Conservation (phyloP, 257 asterid species). For the Solanum bulbocastanum region DNA sequence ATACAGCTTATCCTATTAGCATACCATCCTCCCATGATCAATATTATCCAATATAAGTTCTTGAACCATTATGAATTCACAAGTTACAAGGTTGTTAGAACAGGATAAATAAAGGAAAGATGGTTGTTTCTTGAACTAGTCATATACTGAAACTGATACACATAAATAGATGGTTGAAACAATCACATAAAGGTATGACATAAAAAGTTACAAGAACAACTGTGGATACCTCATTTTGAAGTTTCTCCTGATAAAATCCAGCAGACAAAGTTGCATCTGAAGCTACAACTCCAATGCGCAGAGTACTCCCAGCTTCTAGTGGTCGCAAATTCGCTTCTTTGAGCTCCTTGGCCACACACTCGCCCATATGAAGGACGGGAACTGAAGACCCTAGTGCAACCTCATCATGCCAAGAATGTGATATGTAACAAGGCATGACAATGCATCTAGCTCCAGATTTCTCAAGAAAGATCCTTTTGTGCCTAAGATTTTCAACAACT, state of each 20-base stretch:
- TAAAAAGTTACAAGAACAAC: not conserved
- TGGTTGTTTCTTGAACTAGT: not conserved
- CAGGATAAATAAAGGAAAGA: not conserved
- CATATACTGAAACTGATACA: not conserved
- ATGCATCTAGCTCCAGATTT: slow-evolving; percentile 50
- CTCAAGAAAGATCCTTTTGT: slow-evolving; percentile 47
- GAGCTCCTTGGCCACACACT: slow-evolving; percentile 69
- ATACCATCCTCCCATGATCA: not conserved
- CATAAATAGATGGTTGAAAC: not conserved
- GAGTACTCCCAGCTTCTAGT: slow-evolving; percentile 56
- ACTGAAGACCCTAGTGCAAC: slow-evolving; percentile 49
- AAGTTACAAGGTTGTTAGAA: not conserved
- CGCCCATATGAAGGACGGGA: slow-evolving; percentile 59
- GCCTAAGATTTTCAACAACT: slow-evolving; percentile 41
- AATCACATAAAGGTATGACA: not conserved
- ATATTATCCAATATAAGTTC: not conserved
- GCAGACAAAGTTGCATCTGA: slow-evolving; percentile 28
- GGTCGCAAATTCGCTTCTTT: slow-evolving; percentile 56
- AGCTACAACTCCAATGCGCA: slow-evolving; percentile 51
- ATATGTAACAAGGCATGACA: slow-evolving; percentile 65
- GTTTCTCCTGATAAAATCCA: slow-evolving; percentile 49
- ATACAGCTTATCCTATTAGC: not conserved
- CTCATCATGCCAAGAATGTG: slow-evolving; percentile 59
- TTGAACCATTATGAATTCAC: not conserved
- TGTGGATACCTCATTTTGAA: slow-evolving; percentile 41